These are phyloP conservation scores for Cyclotella sp. DNA, from an alignment of 108 stramenopile species.

Conservation along the genomic window DNA sequence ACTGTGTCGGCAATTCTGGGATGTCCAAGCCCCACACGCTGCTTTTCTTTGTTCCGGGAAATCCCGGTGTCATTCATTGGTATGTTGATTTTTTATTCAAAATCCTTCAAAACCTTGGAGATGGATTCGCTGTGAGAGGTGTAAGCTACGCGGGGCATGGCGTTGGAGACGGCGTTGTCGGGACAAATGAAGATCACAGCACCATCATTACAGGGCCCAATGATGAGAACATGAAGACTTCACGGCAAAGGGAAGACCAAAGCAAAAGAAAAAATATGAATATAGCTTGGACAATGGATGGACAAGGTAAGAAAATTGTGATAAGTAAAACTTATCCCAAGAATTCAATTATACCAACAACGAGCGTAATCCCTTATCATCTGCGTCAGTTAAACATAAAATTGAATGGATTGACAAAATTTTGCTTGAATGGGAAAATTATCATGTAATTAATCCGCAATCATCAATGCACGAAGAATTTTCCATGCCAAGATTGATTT, in stretches of 20 bases:
- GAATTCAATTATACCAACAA: not conserved
- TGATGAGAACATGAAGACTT: too few species aligned
- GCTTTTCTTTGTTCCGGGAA: conserved; percentile 80
- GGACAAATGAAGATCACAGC: conserved; percentile 26
- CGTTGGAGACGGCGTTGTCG: conserved; percentile 38
- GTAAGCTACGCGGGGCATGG: conserved; percentile 82
- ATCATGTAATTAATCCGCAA: not conserved
- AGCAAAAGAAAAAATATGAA: conserved; percentile 23
- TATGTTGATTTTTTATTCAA: conserved; percentile 53
- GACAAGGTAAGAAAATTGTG: conserved; percentile 54
- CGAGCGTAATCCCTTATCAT: not conserved
- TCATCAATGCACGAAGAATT: conserved; percentile 11
- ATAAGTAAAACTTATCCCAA: not conserved
- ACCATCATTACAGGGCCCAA: too few species aligned
- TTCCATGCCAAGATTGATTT: conserved; percentile 58
- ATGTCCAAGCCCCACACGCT: conserved; percentile 56
- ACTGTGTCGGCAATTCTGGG: not conserved
- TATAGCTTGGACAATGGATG: conserved; percentile 78
- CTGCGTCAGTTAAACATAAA: conserved; percentile 63
- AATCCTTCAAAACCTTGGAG: conserved; percentile 59
- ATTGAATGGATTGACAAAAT: conserved; percentile 68
- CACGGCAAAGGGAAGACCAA: not conserved
- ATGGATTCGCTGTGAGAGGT: conserved; percentile 63
- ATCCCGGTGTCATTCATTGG: conserved; percentile 81
- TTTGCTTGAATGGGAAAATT: conserved; percentile 24